Percentiles rank a stretch among this genome's conserved stretches.
These are phyloP conservation scores for Globomyces sp. DNA, from an alignment of 371 early-diverging fungal species.

Conservation along the genomic window DNA sequence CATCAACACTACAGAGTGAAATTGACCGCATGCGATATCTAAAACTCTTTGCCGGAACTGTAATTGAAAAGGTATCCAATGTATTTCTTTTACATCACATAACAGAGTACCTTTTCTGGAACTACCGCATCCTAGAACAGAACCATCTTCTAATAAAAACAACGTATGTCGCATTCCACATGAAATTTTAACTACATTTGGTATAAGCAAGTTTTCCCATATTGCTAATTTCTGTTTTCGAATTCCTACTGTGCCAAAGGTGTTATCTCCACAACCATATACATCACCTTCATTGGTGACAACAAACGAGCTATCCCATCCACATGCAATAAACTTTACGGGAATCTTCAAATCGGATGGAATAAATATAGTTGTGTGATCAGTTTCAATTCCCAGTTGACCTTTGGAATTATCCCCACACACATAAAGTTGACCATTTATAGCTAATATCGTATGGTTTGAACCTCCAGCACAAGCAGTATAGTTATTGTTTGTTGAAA, in stretches of 20 bases:
- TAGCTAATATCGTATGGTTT: background rate
- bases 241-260: slow-evolving; percentile 59
- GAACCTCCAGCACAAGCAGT: background rate
- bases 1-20: slow-evolving; percentile 20
- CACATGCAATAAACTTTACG: slow-evolving; percentile 46
- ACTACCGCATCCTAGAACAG: slow-evolving; percentile 60
- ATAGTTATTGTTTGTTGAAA: too few species aligned
- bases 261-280: slow-evolving; percentile 61
- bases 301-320: slow-evolving; percentile 61
- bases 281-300: slow-evolving; percentile 45
- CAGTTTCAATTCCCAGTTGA: slow-evolving; percentile 5
- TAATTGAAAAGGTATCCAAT: background rate
- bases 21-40: slow-evolving; percentile 31
- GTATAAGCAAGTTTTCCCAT: background rate
- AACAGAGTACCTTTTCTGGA: slow-evolving; percentile 56
- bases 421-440: background rate
- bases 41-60: background rate
- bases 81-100: slow-evolving; percentile 30
- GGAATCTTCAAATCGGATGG: background rate
- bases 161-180: slow-evolving; percentile 64
- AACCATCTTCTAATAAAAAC: slow-evolving; percentile 44
- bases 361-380: slow-evolving; percentile 9
- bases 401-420: background rate
- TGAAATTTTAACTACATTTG: slow-evolving; percentile 34
- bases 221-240: slow-evolving; percentile 13